Evolutionary conservation across 768 basidiomycete genomes (phyloP).

Genomic region (Xanthoconium purpureum): DNA sequence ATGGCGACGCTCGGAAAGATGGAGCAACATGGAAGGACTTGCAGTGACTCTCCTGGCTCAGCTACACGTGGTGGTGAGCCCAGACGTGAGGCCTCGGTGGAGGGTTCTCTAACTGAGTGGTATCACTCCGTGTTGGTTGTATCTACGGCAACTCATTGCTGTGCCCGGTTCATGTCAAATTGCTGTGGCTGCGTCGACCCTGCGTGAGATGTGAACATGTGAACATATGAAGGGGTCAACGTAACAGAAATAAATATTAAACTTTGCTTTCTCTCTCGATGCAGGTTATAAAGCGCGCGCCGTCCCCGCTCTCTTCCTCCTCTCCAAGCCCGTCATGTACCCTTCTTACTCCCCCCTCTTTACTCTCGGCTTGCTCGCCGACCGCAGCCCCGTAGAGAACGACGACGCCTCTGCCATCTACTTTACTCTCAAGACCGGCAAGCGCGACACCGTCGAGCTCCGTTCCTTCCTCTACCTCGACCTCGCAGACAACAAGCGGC

Average conservation of each 20-base stretch:
- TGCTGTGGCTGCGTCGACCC: conserved; percentile 14
- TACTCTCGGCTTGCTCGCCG: conserved; percentile 56
- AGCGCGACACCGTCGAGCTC: conserved; percentile 38
- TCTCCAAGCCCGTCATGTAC: conserved; percentile 5
- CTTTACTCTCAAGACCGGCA: conserved; percentile 42
- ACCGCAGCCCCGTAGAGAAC: conserved; percentile 7
- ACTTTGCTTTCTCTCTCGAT: conserved; percentile 12
- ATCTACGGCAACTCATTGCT: conserved; percentile 20
- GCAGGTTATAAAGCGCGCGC: conserved; percentile 14
- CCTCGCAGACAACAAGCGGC: conserved; percentile 51
- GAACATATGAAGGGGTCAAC: conserved; percentile 8
- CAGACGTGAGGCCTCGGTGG: not conserved
- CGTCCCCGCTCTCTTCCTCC: too few relatives aligned
- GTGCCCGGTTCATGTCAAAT: conserved; percentile 1
- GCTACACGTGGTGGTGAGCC: not conserved
- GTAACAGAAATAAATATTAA: conserved; percentile 14
- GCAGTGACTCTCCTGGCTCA: not conserved
- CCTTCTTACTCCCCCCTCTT: conserved; percentile 58
- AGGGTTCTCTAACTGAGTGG: too few relatives aligned
- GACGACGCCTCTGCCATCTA: conserved; percentile 42
- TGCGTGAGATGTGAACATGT: conserved; percentile 3
- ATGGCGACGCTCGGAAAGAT: conserved; percentile 5
- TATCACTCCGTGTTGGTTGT: not conserved
- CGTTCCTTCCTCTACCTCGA: conserved; percentile 71
- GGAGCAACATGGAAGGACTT: not conserved